Conservation (phyloP, 108 stramenopile species). For the Fragilaria crotonensis region DNA sequence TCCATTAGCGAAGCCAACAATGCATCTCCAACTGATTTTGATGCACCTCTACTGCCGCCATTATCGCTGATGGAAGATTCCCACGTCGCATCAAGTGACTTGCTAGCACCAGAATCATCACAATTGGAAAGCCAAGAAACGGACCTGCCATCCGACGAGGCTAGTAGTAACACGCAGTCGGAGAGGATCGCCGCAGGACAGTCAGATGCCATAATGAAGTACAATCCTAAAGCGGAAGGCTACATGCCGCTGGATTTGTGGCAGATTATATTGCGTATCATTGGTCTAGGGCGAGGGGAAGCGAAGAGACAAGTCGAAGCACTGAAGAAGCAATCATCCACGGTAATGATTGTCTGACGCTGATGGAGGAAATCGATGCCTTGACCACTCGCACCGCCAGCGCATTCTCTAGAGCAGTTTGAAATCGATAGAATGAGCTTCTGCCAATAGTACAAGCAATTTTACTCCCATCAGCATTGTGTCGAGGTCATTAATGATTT, state of each 20-base stretch:
- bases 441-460: no score
- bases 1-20: neutral
- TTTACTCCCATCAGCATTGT: no score
- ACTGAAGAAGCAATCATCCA: neutral
- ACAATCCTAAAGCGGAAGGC: conserved; percentile 5
- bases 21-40: neutral
- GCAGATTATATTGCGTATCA: conserved; percentile 46
- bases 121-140: neutral
- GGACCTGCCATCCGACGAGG: neutral
- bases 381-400: no score
- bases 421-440: no score
- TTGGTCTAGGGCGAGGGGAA: conserved; percentile 20
- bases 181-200: conserved; percentile 33
- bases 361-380: no score
- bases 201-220: conserved; percentile 14
- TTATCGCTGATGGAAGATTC: neutral
- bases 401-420: no score
- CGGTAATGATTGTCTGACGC: neutral
- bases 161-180: neutral
- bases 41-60: neutral
- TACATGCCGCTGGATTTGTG: conserved; percentile 40
- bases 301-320: neutral
- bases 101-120: neutral
- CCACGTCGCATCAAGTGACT: neutral
- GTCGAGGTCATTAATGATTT: no score